A percentile compares a stretch with the other conserved stretches of the same genome.
Evolutionary conservation across 2,329 filamentous ascomycete genomes (phyloP).

Genomic region (Alternaria sp.): DNA sequence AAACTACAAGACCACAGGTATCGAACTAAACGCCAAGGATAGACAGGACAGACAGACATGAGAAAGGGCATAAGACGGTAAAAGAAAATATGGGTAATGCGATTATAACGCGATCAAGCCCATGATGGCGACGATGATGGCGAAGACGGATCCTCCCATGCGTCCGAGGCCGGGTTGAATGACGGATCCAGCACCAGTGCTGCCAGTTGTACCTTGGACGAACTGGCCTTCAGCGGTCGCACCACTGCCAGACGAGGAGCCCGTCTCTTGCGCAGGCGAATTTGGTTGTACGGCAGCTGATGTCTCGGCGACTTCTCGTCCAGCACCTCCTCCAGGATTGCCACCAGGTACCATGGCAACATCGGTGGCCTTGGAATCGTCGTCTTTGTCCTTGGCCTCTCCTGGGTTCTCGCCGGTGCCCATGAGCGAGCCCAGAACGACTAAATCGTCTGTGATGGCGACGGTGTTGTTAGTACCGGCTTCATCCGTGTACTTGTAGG

Average conservation of each 20-base stretch:
- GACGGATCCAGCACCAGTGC: conserved; percentile 21
- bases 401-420: conserved; percentile 79
- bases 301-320: conserved; percentile 45
- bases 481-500: conserved; percentile 75
- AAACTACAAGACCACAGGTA: not conserved
- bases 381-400: conserved; percentile 47
- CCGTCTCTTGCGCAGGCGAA: conserved; percentile 1
- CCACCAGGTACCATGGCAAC: conserved; percentile 63
- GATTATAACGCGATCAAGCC: conserved; percentile 39
- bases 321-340: conserved; percentile 58
- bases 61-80: not conserved
- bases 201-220: conserved; percentile 24
- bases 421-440: conserved; percentile 77
- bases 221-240: conserved; percentile 18
- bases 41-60: not conserved
- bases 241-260: conserved; percentile 2
- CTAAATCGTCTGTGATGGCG: conserved; percentile 74
- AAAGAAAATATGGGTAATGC: not conserved
- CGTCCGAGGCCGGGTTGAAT: conserved; percentile 33
- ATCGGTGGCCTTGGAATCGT: conserved; percentile 31
- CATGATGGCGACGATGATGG: conserved; percentile 42
- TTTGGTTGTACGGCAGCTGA: conserved; percentile 5
- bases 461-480: conserved; percentile 76
- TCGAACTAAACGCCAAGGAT: not conserved
- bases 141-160: conserved; percentile 41